Conservation (phyloP, 2,329 filamentous ascomycete species). For the Fusarium sp. region DNA sequence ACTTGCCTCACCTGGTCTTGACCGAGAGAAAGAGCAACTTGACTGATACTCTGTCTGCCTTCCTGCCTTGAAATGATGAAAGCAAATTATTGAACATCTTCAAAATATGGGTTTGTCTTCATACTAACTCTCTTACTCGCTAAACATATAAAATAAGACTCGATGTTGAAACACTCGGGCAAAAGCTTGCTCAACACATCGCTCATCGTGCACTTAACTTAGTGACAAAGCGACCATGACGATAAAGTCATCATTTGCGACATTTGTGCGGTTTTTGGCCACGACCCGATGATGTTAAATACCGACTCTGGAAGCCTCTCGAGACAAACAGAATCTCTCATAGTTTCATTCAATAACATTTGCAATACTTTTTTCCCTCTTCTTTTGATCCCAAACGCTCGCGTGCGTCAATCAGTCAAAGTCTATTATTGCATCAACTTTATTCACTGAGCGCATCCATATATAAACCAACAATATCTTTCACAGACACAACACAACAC, state of each 20-base stretch:
- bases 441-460: conserved; percentile 13
- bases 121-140: not conserved
- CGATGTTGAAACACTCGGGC: not conserved
- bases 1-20: not conserved
- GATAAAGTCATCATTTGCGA: conserved; percentile 45
- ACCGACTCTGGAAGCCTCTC: conserved; percentile 18
- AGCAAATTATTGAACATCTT: not conserved
- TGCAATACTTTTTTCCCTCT: not conserved
- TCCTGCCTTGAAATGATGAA: not conserved
- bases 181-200: not conserved
- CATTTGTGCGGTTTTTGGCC: conserved; percentile 54
- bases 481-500: conserved; percentile 2
- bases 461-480: not conserved
- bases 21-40: not conserved
- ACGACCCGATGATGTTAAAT: conserved; percentile 34
- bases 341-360: conserved; percentile 1
- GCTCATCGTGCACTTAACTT: conserved; percentile 30
- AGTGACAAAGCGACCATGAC: conserved; percentile 34
- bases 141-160: no score
- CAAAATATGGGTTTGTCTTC: not conserved
- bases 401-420: not conserved
- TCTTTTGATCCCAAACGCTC: not conserved
- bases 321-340: conserved; percentile 17
- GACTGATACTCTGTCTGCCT: not conserved
- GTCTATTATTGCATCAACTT: conserved; percentile 9